Conservation (phyloP, 768 basidiomycete species). For the Galerina sulciceps region DNA sequence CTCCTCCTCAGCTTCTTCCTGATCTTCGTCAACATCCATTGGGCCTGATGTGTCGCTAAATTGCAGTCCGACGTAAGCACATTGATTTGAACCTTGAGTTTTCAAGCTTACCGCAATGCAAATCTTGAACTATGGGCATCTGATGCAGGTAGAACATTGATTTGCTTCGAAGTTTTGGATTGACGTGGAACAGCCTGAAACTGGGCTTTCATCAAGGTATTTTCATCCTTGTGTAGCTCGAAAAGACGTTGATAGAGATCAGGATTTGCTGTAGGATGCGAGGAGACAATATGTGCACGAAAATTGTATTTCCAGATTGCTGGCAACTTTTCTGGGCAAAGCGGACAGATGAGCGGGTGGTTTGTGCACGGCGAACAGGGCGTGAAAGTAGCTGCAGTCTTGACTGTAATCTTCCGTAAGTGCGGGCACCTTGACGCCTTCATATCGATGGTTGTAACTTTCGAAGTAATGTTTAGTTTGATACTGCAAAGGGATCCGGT, state of each 20-base stretch:
- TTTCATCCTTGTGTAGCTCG: background rate
- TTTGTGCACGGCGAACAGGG: slow-evolving; percentile 23
- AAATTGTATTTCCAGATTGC: slow-evolving; percentile 27
- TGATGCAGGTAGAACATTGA: too few species aligned
- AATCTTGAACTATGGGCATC: background rate
- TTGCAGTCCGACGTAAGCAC: too few species aligned
- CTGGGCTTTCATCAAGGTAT: background rate
- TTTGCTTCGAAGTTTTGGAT: too few species aligned
- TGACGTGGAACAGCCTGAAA: too few species aligned
- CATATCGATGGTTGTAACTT: slow-evolving; percentile 4
- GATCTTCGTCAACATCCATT: too few species aligned
- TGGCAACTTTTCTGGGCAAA: slow-evolving; percentile 15
- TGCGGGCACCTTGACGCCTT: slow-evolving; percentile 10
- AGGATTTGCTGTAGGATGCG: slow-evolving; percentile 10
- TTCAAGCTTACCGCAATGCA: background rate
- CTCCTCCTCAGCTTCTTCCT: too few species aligned
- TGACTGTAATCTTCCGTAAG: slow-evolving; percentile 8
- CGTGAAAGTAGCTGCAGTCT: slow-evolving; percentile 10
- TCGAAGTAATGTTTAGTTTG: background rate
- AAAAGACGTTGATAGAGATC: slow-evolving; percentile 3
- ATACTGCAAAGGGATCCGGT: slow-evolving; percentile 4
- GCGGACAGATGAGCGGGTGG: slow-evolving; percentile 21
- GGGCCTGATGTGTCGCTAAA: too few species aligned
- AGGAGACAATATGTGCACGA: slow-evolving; percentile 13
- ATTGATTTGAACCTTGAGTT: too few species aligned